Percentiles rank a stretch among this genome's conserved stretches.
Conservation (phyloP, 148 eudicot genomes). For the Limonium bicolor region DNA sequence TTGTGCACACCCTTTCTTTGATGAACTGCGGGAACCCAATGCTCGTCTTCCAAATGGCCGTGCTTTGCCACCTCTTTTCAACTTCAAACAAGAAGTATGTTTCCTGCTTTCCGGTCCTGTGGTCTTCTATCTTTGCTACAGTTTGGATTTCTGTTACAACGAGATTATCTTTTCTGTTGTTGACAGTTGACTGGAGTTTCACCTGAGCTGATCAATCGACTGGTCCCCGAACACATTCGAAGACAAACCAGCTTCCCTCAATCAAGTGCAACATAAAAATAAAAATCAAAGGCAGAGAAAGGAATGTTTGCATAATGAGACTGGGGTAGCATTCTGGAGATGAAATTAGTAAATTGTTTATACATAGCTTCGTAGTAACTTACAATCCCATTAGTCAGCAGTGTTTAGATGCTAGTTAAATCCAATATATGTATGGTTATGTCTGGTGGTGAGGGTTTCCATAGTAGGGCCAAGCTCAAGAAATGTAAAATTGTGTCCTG, state of each 20-base stretch:
- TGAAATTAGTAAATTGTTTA: no score
- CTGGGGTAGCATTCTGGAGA: no score
- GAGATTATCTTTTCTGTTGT: neutral
- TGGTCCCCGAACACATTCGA: slow-evolving; percentile 61
- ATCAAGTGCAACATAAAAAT: slow-evolving; percentile 22
- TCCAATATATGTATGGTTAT: no score
- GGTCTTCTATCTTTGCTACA: neutral
- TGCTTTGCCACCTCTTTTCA: slow-evolving; percentile 79
- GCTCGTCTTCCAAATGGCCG: slow-evolving; percentile 90
- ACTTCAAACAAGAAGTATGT: slow-evolving; percentile 86
- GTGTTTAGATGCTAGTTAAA: no score
- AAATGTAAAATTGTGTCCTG: no score
- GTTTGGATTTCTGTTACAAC: neutral
- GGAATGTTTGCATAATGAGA: no score
- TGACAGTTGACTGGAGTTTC: slow-evolving; percentile 58
- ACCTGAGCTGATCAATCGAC: slow-evolving; percentile 53
- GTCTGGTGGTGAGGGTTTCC: no score
- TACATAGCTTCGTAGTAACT: no score
- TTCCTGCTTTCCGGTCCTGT: neutral
- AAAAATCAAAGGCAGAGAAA: neutral
- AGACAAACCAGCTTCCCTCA: slow-evolving; percentile 42
- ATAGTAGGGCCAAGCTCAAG: no score
- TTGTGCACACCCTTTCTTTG: slow-evolving; percentile 85
- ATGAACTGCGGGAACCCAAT: slow-evolving; percentile 87
- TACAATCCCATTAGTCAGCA: no score